Evolutionary conservation across 805 yeast genomes (phyloP).

Genomic region (Metschnikowia proteae): DNA sequence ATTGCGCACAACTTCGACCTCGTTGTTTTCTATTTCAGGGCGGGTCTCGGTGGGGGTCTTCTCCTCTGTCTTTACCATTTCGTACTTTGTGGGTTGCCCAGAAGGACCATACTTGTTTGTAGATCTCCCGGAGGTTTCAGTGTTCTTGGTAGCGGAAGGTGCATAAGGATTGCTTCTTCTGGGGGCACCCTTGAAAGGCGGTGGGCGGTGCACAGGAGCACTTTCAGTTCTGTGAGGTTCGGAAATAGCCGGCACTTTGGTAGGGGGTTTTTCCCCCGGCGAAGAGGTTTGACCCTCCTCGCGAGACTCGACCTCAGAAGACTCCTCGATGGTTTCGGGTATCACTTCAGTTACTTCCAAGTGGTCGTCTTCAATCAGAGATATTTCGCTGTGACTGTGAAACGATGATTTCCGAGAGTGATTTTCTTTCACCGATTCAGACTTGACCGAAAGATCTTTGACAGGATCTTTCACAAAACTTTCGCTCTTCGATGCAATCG

Average conservation of each 20-base stretch:
- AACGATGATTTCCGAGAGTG: conserved; percentile 13
- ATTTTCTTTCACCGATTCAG: conserved; percentile 2
- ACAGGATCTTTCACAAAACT: background rate
- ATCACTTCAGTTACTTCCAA: conserved; percentile 1
- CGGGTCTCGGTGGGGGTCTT: background rate
- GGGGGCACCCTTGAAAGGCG: background rate
- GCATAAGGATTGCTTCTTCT: conserved; percentile 1
- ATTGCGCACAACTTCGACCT: background rate
- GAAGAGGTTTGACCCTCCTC: background rate
- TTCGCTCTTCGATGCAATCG: conserved; percentile 17
- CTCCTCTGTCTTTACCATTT: conserved; percentile 8
- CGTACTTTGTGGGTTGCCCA: conserved; percentile 6
- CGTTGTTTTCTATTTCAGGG: background rate
- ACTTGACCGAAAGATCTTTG: background rate
- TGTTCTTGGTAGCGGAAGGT: conserved; percentile 15
- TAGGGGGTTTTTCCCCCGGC: background rate
- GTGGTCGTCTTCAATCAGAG: conserved; percentile 1
- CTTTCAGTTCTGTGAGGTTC: background rate
- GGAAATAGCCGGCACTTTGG: background rate
- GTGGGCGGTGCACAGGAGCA: background rate
- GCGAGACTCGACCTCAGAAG: background rate
- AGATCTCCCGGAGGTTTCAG: background rate
- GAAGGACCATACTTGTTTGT: conserved; percentile 15
- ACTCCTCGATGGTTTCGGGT: conserved; percentile 1
- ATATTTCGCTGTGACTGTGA: conserved; percentile 9